Conservation (phyloP, 768 basidiomycete genomes). For the Lactarius tabidus region DNA sequence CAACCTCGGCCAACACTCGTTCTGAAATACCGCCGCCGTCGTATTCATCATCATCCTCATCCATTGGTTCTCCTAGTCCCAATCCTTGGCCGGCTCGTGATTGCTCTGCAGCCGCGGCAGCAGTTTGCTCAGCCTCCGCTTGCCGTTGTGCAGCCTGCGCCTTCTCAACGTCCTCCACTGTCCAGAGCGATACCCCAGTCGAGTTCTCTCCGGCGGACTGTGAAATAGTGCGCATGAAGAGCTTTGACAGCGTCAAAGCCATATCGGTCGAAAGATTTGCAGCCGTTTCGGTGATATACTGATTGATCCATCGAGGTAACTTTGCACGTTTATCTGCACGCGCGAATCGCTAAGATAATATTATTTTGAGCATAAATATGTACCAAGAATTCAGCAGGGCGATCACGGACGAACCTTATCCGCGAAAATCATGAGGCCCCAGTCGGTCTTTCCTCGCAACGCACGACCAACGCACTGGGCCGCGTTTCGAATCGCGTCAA, state of each 20-base stretch:
- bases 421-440: slow-evolving; percentile 99
- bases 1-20: slow-evolving; percentile 54
- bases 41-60: slow-evolving; percentile 27
- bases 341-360: slow-evolving; percentile 67
- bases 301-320: slow-evolving; percentile 97
- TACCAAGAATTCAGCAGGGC: slow-evolving; percentile 4
- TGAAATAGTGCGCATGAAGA: slow-evolving; percentile 98
- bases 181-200: slow-evolving; percentile 94
- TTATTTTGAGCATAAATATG: slow-evolving; percentile 7
- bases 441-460: slow-evolving; percentile 96
- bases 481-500: slow-evolving; percentile 99
- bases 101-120: slow-evolving; percentile 32
- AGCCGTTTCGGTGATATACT: slow-evolving; percentile 97
- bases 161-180: slow-evolving; percentile 84
- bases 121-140: slow-evolving; percentile 49
- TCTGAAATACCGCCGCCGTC: slow-evolving; percentile 59
- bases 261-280: slow-evolving; percentile 98
- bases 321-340: slow-evolving; percentile 92
- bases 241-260: slow-evolving; percentile 89
- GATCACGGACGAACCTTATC: slow-evolving; percentile 69
- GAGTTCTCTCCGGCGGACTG: slow-evolving; percentile 96
- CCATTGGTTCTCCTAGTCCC: slow-evolving; percentile 35
- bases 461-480: slow-evolving; percentile 99
- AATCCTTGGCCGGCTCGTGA: slow-evolving; percentile 27
- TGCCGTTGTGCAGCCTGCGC: slow-evolving; percentile 80